Conservation (phyloP, 257 asterid genomes). For the Cynanchum wilfordii region DNA sequence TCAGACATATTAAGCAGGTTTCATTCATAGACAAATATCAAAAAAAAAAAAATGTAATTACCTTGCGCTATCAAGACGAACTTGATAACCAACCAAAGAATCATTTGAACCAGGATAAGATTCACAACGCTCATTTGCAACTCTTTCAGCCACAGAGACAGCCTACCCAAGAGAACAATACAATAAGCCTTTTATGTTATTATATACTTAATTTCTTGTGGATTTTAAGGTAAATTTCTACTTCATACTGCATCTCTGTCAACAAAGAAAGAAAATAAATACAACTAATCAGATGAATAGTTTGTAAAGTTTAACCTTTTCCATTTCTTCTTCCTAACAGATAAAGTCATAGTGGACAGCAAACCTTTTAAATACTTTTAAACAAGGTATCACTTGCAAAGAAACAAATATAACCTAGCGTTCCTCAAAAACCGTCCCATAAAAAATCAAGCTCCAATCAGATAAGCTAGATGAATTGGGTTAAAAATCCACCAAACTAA, state of each 20-base stretch:
- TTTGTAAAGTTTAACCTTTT: not conserved
- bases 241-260: not conserved
- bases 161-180: conserved; percentile 47
- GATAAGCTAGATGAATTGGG: no score
- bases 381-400: not conserved
- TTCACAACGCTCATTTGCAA: conserved; percentile 93
- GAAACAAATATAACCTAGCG: not conserved
- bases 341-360: not conserved
- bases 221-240: not conserved
- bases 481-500: no score
- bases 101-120: conserved; percentile 82
- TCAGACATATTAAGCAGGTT: not conserved
- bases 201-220: not conserved
- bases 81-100: conserved; percentile 96
- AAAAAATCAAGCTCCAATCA: no score
- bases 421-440: no score
- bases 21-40: conserved; percentile 13
- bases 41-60: conserved; percentile 28
- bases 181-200: conserved; percentile 1
- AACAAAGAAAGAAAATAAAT: not conserved
- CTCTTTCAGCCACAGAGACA: conserved; percentile 94
- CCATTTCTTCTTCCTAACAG: not conserved
- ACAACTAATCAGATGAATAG: not conserved
- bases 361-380: not conserved
- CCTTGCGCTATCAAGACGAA: conserved; percentile 98